These are phyloP conservation scores for Trapa bicornis DNA, from an alignment of 345 rosid species.

Conservation along the genomic window DNA sequence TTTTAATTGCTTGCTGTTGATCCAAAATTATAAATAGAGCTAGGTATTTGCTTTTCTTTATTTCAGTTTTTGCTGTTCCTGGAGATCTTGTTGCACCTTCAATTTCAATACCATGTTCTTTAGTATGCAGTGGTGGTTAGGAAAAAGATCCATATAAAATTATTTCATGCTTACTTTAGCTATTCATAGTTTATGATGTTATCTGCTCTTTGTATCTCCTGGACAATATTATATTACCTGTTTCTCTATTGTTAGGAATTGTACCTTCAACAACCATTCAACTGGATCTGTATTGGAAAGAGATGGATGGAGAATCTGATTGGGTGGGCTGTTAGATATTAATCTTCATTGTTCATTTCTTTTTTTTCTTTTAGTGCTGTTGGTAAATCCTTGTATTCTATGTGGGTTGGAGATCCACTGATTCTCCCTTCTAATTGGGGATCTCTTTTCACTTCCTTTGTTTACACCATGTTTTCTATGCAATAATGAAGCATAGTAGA, in stretches of 20 bases:
- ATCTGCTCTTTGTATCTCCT: too few relatives aligned
- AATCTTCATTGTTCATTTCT: neutral
- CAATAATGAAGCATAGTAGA: too few relatives aligned
- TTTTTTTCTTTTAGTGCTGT: neutral
- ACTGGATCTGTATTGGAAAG: slow-evolving; percentile 76
- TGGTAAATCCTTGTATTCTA: neutral
- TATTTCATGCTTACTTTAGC: neutral
- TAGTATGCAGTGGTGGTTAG: neutral
- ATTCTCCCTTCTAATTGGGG: neutral
- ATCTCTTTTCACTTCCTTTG: neutral
- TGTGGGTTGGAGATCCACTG: too few relatives aligned
- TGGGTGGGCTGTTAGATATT: slow-evolving; percentile 43
- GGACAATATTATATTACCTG: slow-evolving; percentile 6
- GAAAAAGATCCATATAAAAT: neutral
- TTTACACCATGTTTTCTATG: too few relatives aligned
- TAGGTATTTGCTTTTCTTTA: neutral
- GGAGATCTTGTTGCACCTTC: neutral
- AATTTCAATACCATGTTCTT: neutral
- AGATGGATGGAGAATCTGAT: slow-evolving; percentile 90
- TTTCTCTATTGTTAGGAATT: slow-evolving; percentile 39
- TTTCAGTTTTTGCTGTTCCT: neutral
- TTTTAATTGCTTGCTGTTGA: neutral
- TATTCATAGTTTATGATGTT: neutral
- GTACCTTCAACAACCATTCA: slow-evolving; percentile 65
- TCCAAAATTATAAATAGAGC: neutral